phyloP scores from a whole-genome alignment of 2,329 filamentous ascomycete species.

The Aspergillus latus region DNA sequence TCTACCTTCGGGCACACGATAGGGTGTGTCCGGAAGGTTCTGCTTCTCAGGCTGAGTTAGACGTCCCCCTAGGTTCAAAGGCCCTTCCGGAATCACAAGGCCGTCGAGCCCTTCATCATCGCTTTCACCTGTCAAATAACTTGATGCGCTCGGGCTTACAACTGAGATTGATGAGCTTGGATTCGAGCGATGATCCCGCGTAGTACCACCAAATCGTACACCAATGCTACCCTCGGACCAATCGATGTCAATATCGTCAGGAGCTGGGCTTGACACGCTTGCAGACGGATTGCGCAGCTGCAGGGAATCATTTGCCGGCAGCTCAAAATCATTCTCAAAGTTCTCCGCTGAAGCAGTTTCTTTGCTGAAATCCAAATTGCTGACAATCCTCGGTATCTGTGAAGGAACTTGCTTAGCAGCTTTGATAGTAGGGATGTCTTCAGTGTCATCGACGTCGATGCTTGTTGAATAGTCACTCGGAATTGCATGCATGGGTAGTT shows the following conservation, averaged over 20 bases:
- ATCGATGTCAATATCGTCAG: conserved; percentile 76
- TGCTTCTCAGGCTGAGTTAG: conserved; percentile 67
- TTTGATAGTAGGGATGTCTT: conserved; percentile 67
- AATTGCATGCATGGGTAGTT: conserved; percentile 55
- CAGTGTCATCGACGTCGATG: conserved; percentile 62
- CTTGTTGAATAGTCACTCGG: conserved; percentile 65
- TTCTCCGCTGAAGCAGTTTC: conserved; percentile 57
- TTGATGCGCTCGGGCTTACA: conserved; percentile 88
- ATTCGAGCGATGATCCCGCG: conserved; percentile 73
- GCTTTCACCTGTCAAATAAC: conserved; percentile 86
- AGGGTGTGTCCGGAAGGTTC: conserved; percentile 36
- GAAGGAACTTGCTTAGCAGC: conserved; percentile 58
- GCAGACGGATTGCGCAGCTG: conserved; percentile 64
- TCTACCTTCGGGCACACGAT: conserved; percentile 25
- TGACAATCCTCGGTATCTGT: conserved; percentile 51
- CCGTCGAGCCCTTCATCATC: conserved; percentile 91
- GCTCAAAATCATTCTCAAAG: conserved; percentile 70
- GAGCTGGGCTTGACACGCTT: conserved; percentile 59
- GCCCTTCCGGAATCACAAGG: conserved; percentile 79
- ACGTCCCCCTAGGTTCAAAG: conserved; percentile 77
- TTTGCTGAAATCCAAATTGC: conserved; percentile 54
- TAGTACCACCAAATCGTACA: conserved; percentile 83
- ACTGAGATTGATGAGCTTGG: conserved; percentile 85
- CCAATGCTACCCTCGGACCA: conserved; percentile 93
- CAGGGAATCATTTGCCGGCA: conserved; percentile 66